These are phyloP conservation scores for Dendrobium nobile DNA, from an alignment of 106 monocot genomes.

Conservation along the genomic window DNA sequence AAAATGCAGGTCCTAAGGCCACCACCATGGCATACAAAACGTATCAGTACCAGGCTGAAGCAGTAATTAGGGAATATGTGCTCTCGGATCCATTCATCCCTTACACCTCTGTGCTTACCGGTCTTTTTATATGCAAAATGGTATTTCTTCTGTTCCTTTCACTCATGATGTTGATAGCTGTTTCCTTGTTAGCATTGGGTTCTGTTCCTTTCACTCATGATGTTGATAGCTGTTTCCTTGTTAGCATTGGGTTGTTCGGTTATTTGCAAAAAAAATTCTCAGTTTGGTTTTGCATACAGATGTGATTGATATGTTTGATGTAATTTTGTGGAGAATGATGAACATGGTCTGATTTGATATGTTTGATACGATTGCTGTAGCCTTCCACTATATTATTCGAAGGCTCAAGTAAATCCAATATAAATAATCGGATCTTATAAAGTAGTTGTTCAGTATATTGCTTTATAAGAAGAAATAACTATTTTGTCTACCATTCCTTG, in stretches of 20 bases:
- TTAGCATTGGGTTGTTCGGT: not conserved
- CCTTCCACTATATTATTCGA: too few species aligned
- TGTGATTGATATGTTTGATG: not conserved
- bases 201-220: not conserved
- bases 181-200: not conserved
- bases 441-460: not conserved
- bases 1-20: not conserved
- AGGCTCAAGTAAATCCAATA: not conserved
- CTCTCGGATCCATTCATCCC: slow-evolving; percentile 16
- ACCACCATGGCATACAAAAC: slow-evolving; percentile 1
- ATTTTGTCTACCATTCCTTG: not conserved
- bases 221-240: not conserved
- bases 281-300: not conserved
- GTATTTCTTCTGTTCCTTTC: slow-evolving; percentile 8
- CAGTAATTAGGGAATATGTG: slow-evolving; percentile 15
- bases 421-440: not conserved
- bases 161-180: not conserved
- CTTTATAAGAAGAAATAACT: not conserved
- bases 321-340: too few species aligned
- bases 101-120: slow-evolving; percentile 12
- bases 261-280: not conserved
- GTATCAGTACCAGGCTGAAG: slow-evolving; percentile 14
- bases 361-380: not conserved
- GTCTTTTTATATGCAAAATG: slow-evolving; percentile 19
- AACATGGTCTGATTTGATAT: not conserved